Evolutionary conservation across 2,329 filamentous ascomycete genomes (phyloP), one percentile per base, ranked within the genome.

Genomic region (Xylaria sp.): DNA sequence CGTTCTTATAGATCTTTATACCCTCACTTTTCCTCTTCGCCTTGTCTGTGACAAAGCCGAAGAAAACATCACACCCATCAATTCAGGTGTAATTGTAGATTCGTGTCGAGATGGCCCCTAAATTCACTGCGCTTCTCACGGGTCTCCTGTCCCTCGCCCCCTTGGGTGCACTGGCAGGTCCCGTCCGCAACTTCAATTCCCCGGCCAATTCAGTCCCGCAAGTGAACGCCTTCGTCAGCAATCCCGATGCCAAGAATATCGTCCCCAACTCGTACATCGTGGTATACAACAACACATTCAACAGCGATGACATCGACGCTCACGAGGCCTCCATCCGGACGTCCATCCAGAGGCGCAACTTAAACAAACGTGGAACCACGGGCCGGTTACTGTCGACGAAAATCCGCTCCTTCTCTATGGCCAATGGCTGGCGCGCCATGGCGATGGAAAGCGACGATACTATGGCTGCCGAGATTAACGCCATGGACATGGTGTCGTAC

Each of bases 201-300:
- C 72, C 20, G 0, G n/a, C 31, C 74, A 51, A 67, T 3, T 52
- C 69, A 2, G 46, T 34, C 1, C 48, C 69, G 12, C 3, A 61
- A 65, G 71, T 85, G 39, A 81, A 81, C 46, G 75, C 86, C 15
- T 83, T 85, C 72, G 79, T 90, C 74, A 78, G 80, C 74, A 90
- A 89, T 76, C 77, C 82, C 2, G 78, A 83, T 39, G 84, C 83
- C 64, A 73, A 73, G 10, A 81, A 88, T 73, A 78, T 86, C 67
- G 84, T 90, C 57, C 80, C 86, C 44, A 85, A 87, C 80, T 82
- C 83, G 58, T 91, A 89, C 79, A 90, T 91, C 70, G 88, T 91
- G 64, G 88, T 91, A 67, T 91, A 90, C 82, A 88, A 90, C 78
- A 82, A 82, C 72, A 85, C 83, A 65, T 84, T 84, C 73, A 81